Base-by-base conservation (phyloP, 164 flowering plant species). In the Tetrastigma voinierianum region DNA sequence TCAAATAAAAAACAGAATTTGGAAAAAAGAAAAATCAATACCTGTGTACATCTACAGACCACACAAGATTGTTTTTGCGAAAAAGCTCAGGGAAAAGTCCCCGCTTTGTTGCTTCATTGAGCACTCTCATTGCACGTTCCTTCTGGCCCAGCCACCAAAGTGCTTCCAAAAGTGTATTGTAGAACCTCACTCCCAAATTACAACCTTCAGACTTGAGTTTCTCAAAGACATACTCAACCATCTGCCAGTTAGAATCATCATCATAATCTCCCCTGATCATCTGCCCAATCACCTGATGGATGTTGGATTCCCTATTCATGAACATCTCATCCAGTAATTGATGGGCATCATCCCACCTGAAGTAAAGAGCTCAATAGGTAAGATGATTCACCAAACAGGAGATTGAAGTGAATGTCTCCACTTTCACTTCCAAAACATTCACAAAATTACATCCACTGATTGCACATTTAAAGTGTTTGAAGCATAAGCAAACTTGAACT, bases 31-130 rank as follows among this genome's bases (percentile, higher is more conserved):
- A 57, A 2, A 47, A n/a, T 12, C 1, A 4, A 25, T 71, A 90
- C 97, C 97, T 89, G 73, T 93, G 96, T 55, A 93, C 91, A 83
- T 91, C 98, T 48, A 83, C 86, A 66, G 94, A 87, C 91, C 94
- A 91, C 49, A 91, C 80, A 52, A 89, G 89, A 77, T 94, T 90
- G 83, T 77, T 87, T 70, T 72, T 78, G 49, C 90, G 90, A 57
- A 80, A 88, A 64, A 88, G 75, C 74, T 91, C 96, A 48, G 93
- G 97, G 61, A 76, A 91, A 58, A 82, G 78, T 10, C 93, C 96
- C 70, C 94, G 77, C 59, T 78, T 84, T 68, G 81, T 81, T 69
- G 97, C 96, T 82, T 91, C 98, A 66, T 61, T 75, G 24, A 91
- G 93, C 57, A 93, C 96, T 74, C 85, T 85, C 43, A 85, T 84